Conservation (phyloP, 305 asterid genomes). For the Fraxinus angustifolia region DNA sequence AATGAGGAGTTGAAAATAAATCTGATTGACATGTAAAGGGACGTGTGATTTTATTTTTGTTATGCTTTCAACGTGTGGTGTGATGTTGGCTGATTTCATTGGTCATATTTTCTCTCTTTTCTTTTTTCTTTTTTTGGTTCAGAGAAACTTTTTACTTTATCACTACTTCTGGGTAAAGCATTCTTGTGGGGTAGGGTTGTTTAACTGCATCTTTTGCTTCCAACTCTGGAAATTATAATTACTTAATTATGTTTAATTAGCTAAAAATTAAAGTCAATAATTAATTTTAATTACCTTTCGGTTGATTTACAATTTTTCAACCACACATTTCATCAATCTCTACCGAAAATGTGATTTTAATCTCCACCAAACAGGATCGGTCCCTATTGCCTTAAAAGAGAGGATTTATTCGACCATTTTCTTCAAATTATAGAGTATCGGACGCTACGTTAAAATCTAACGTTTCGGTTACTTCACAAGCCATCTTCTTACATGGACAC, state of each 20-base stretch:
- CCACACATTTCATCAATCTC: too few species aligned
- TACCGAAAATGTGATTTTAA: too few species aligned
- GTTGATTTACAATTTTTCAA: too few species aligned
- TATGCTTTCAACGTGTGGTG: background rate
- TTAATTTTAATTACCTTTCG: too few species aligned
- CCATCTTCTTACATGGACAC: background rate
- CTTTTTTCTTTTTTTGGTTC: background rate
- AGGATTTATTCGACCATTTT: background rate
- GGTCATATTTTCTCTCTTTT: background rate
- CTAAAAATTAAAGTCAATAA: too few species aligned
- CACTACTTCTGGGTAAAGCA: background rate
- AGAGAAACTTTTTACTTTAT: background rate
- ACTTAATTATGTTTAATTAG: too few species aligned
- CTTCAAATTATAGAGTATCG: background rate
- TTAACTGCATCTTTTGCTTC: too few species aligned
- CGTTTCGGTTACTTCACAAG: too few species aligned
- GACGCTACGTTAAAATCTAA: background rate
- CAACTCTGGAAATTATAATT: background rate
- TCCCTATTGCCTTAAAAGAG: background rate
- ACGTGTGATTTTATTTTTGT: background rate
- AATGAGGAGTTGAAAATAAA: background rate
- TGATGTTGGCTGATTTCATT: background rate
- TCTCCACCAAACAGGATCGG: background rate
- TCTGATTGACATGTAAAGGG: background rate
- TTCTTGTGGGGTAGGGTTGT: background rate